Percentiles rank a stretch among this genome's conserved stretches.
phyloP scores from a whole-genome alignment of 495 filamentous ascomycete species.

The Xylaria flabelliformis region DNA sequence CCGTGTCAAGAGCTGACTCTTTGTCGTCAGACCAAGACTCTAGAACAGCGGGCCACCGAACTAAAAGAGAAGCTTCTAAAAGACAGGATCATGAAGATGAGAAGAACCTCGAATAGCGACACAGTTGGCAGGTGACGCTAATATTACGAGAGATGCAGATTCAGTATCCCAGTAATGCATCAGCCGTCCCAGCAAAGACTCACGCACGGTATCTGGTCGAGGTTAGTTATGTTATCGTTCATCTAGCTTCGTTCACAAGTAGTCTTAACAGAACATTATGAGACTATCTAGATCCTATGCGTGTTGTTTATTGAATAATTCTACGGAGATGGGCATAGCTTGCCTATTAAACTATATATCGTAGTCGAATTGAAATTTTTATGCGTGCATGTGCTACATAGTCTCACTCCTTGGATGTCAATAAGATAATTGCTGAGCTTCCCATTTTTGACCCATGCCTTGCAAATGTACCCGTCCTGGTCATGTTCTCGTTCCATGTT shows the following conservation, averaged over 20 bases:
- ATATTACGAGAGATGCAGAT: conserved; percentile 45
- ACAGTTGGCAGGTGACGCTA: conserved; percentile 54
- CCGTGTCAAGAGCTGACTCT: conserved; percentile 38
- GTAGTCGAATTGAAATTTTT: background rate
- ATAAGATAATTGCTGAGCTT: no score
- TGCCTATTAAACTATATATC: background rate
- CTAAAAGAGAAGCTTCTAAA: conserved; percentile 70
- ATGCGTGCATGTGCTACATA: background rate
- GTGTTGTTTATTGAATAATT: background rate
- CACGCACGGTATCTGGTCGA: conserved; percentile 14
- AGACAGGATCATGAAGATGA: conserved; percentile 72
- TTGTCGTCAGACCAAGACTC: conserved; percentile 48
- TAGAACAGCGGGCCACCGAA: conserved; percentile 57
- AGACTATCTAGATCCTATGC: background rate
- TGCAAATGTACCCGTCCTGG: no score
- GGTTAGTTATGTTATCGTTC: conserved; percentile 25
- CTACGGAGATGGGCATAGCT: background rate
- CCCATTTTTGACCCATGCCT: background rate
- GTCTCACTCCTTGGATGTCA: background rate
- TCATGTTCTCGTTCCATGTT: background rate
- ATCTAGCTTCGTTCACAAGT: conserved; percentile 12
- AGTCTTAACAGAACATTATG: conserved; percentile 10
- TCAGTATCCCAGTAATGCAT: conserved; percentile 24
- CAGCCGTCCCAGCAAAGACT: conserved; percentile 13
- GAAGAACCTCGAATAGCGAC: conserved; percentile 56